Conservation (phyloP, 306 rosid genomes). For the Malus asiatica region DNA sequence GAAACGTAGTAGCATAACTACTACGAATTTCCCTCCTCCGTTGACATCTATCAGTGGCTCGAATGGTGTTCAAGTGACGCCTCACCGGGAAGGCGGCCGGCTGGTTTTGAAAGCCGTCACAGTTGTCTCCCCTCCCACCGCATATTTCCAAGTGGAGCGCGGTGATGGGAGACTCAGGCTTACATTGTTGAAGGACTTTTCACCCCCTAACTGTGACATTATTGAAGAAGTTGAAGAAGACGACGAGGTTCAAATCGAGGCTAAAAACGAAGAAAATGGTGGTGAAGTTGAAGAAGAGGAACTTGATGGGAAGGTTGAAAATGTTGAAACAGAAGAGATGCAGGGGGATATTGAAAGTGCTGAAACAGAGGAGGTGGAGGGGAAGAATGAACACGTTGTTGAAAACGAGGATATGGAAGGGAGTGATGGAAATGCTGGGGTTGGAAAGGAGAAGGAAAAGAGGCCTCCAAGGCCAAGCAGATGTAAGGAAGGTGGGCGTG, state of each 20-base stretch:
- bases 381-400: not conserved
- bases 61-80: conserved; percentile 40
- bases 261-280: not conserved
- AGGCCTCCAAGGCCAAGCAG: conserved; percentile 40
- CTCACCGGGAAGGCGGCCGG: conserved; percentile 66
- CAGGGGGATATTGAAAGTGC: not conserved
- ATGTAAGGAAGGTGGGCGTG: conserved; percentile 58
- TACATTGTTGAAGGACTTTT: conserved; percentile 15
- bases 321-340: not conserved
- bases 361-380: conserved; percentile 1
- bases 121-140: conserved; percentile 15
- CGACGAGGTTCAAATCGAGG: not conserved
- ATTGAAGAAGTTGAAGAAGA: conserved; percentile 1
- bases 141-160: conserved; percentile 50
- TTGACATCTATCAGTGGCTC: conserved; percentile 45
- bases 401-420: conserved; percentile 33
- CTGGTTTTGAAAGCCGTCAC: conserved; percentile 54
- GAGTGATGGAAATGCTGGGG: conserved; percentile 27
- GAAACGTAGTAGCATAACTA: conserved; percentile 3
- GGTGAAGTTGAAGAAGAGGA: not conserved
- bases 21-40: conserved; percentile 60
- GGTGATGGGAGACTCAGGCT: conserved; percentile 59
- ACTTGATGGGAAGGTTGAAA: not conserved
- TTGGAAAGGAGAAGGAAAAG: conserved; percentile 24
- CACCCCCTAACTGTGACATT: not conserved